Base-by-base conservation (phyloP, 2,329 filamentous ascomycete genomes). In the Cladosporium oxysporum region DNA sequence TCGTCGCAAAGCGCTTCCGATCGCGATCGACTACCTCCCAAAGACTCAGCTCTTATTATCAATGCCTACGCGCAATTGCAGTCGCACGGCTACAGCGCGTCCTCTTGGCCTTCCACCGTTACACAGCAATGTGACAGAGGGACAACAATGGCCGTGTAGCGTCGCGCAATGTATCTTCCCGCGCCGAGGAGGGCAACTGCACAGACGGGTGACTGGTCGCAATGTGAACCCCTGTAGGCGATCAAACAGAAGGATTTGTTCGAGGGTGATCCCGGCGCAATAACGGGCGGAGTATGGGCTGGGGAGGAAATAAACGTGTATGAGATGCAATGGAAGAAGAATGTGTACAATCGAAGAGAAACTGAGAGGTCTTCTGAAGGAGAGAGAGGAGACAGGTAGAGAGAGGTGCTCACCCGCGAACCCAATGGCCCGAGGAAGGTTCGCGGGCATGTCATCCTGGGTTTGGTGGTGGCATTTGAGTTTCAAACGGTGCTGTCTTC, bases 191-290 rank as follows among this genome's bases (percentile, higher is more conserved):
- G 49, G 47, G 29, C 23, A 41, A 50, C 21, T 62, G 61, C 61
- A 63, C 50, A 63, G 50, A 63, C 61, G 12, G 41, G n/a, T 21
- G 41, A 47, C 41, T 47, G 41, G 33, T 26, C 44, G 59, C 50
- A 41, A 57, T 63, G n/a, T 11, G 21, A 11, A 63, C 61, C 61
- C 61, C 50, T 63, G 61, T 37, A 55, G 49, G 50, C 61, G 49
- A 63, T 63, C 61, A 57, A 55, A 63, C 61, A 26, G 21, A 63
- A 47, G 61, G 60, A 33, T 62, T 49, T 44, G 52, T 31, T 55
- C 52, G 52, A 6, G 52, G 52, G 52, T 14, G 52, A 55, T 55
- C 28, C 31, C 44, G 60, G 47, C 29, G 49, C n/a, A 21, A 49
- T n/a, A 28, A 28, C 29, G 41, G 14, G 55, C 55, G 14, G 23